phyloP scores from a whole-genome alignment of 2,329 filamentous ascomycete genomes.

The Pseudogymnoascus sp. region DNA sequence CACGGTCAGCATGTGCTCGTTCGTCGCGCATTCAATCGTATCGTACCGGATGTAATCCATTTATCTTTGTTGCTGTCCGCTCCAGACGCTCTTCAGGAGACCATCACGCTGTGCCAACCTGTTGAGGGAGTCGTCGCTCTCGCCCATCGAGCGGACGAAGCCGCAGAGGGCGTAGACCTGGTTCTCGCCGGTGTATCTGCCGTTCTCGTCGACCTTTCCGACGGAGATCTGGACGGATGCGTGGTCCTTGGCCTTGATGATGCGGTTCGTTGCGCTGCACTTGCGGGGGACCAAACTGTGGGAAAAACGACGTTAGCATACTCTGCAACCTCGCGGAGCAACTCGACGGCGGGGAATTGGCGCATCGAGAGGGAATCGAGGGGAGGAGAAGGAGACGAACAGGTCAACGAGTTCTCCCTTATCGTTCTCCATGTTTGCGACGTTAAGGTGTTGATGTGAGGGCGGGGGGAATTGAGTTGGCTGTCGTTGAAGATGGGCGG shows the following conservation, averaged over 20 bases:
- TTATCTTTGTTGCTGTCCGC: slow-evolving; percentile 38
- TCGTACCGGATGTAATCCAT: slow-evolving; percentile 25
- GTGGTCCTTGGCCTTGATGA: slow-evolving; percentile 99
- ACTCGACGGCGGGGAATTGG: slow-evolving; percentile 12
- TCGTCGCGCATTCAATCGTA: slow-evolving; percentile 1
- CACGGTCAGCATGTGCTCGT: not conserved
- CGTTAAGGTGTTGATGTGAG: slow-evolving; percentile 28
- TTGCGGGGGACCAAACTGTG: slow-evolving; percentile 93
- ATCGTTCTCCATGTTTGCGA: slow-evolving; percentile 96
- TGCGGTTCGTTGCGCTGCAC: slow-evolving; percentile 98
- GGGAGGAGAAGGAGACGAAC: slow-evolving; percentile 45
- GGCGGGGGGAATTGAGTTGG: slow-evolving; percentile 21
- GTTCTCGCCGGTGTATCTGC: slow-evolving; percentile 88
- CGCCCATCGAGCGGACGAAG: slow-evolving; percentile 95
- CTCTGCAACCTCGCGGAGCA: slow-evolving; percentile 9
- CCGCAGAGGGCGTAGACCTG: slow-evolving; percentile 95
- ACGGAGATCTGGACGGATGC: slow-evolving; percentile 94
- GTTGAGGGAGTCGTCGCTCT: slow-evolving; percentile 96
- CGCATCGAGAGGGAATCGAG: not conserved
- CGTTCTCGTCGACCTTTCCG: slow-evolving; percentile 98
- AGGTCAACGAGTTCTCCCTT: slow-evolving; percentile 99
- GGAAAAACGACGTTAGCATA: slow-evolving; percentile 14
- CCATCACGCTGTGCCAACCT: slow-evolving; percentile 91
- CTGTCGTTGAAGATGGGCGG: slow-evolving; percentile 9
- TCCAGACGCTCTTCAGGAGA: slow-evolving; percentile 96